These are phyloP conservation scores for Kwoniella sp. DNA, from an alignment of 768 basidiomycete genomes.

Conservation along the genomic window DNA sequence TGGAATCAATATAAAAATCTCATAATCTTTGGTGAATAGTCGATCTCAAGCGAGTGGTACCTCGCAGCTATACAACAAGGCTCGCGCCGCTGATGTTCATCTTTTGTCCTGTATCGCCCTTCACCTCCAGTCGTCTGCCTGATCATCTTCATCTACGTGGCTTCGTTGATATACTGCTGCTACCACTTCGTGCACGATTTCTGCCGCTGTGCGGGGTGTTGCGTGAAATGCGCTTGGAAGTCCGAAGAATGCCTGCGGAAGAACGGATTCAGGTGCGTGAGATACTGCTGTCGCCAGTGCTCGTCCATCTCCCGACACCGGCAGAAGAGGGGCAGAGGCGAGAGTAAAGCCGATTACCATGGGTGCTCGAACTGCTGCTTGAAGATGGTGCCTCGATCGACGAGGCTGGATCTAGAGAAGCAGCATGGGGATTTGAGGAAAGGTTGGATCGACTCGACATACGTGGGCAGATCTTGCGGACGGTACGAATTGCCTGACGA, in stretches of 20 bases:
- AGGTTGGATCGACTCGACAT: slow-evolving; percentile 23
- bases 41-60: too few species aligned
- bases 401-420: slow-evolving; percentile 18
- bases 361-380: slow-evolving; percentile 11
- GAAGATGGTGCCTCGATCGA: slow-evolving; percentile 11
- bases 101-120: neutral
- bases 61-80: neutral
- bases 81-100: neutral
- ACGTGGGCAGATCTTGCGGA: slow-evolving; percentile 15
- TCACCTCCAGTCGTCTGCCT: slow-evolving; percentile 17
- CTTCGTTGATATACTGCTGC: slow-evolving; percentile 20
- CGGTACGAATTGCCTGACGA: slow-evolving; percentile 19
- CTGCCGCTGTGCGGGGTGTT: slow-evolving; percentile 18
- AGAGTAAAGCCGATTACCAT: slow-evolving; percentile 9
- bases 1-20: slow-evolving; percentile 21
- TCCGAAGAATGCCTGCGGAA: slow-evolving; percentile 16
- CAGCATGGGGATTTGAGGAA: slow-evolving; percentile 23
- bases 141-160: slow-evolving; percentile 24
- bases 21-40: slow-evolving; percentile 25
- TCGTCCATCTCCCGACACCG: neutral
- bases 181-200: slow-evolving; percentile 23
- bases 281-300: slow-evolving; percentile 5
- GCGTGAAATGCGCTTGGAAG: slow-evolving; percentile 12
- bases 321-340: neutral
- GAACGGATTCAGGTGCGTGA: neutral